phyloP scores from a whole-genome alignment of 2,329 filamentous ascomycete genomes.

The Botrytis porri region DNA sequence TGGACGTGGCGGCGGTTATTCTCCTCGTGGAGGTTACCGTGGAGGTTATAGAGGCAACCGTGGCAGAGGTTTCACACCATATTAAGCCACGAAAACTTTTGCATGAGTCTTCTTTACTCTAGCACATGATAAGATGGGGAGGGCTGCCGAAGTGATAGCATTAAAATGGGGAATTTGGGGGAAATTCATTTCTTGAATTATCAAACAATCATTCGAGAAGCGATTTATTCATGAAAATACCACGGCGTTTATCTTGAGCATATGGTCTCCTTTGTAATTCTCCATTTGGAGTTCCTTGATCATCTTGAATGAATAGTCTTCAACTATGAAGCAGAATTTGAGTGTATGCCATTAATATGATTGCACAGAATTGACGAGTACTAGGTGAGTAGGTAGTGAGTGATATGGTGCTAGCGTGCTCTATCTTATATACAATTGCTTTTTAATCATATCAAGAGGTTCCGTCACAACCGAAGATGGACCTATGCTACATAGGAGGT shows the following conservation, averaged over 20 bases:
- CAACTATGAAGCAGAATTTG: neutral
- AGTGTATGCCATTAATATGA: neutral
- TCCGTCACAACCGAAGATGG: neutral
- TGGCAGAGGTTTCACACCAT: constrained; percentile 61
- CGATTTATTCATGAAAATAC: constrained; percentile 7
- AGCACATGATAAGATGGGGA: constrained; percentile 8
- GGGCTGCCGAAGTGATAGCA: constrained; percentile 4
- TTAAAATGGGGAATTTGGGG: neutral
- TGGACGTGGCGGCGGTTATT: constrained; percentile 33
- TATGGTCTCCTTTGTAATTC: neutral
- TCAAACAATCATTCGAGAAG: neutral
- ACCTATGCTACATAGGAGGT: neutral
- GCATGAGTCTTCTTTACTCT: neutral
- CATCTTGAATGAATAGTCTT: neutral
- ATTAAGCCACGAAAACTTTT: constrained; percentile 44
- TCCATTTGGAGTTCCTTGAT: constrained; percentile 3
- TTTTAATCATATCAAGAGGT: no score
- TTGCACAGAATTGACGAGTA: neutral
- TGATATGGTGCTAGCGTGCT: neutral
- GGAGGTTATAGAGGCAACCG: constrained; percentile 55
- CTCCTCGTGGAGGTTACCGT: constrained; percentile 57
- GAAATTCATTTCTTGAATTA: constrained; percentile 4
- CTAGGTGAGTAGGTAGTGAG: neutral
- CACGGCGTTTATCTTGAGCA: constrained; percentile 9
- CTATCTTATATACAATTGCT: neutral